These are phyloP conservation scores for Nothophytophthora sp. DNA, from an alignment of 352 stramenopile genomes.

Conservation along the genomic window DNA sequence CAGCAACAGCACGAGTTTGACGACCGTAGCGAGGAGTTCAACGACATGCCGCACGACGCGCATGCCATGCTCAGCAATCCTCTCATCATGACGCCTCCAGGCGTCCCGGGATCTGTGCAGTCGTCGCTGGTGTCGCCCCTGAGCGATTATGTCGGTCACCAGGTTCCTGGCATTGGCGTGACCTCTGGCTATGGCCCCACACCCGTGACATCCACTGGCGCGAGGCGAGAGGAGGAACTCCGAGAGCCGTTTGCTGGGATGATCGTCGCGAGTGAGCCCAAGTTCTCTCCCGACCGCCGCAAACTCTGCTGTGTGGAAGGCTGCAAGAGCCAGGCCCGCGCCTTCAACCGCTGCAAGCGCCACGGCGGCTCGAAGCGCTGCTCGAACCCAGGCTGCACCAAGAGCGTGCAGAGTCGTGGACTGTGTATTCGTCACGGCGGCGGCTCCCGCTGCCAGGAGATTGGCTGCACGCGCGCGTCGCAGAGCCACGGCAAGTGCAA, in stretches of 20 bases:
- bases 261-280: slow-evolving; percentile 29
- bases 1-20: slow-evolving; percentile 14
- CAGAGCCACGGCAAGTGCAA: slow-evolving; percentile 81
- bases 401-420: slow-evolving; percentile 75
- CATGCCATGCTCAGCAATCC: no score
- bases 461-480: slow-evolving; percentile 41
- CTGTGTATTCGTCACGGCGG: slow-evolving; percentile 59
- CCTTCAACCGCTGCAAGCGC: slow-evolving; percentile 85
- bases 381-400: slow-evolving; percentile 66
- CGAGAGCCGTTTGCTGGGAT: slow-evolving; percentile 23
- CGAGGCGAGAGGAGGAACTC: slow-evolving; percentile 13
- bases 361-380: slow-evolving; percentile 90
- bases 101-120: neutral
- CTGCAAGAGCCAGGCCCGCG: slow-evolving; percentile 79
- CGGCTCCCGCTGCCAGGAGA: no score
- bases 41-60: neutral
- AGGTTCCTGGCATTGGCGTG: slow-evolving; percentile 1
- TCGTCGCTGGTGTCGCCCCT: slow-evolving; percentile 2
- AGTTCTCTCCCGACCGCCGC: slow-evolving; percentile 69
- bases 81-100: neutral
- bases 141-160: slow-evolving; percentile 1
- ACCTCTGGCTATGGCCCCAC: neutral
- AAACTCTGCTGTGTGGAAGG: slow-evolving; percentile 77
- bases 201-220: neutral
- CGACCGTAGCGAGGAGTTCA: slow-evolving; percentile 9